phyloP scores from a whole-genome alignment of 2,329 filamentous ascomycete species.

The Penicillium rolfsii region DNA sequence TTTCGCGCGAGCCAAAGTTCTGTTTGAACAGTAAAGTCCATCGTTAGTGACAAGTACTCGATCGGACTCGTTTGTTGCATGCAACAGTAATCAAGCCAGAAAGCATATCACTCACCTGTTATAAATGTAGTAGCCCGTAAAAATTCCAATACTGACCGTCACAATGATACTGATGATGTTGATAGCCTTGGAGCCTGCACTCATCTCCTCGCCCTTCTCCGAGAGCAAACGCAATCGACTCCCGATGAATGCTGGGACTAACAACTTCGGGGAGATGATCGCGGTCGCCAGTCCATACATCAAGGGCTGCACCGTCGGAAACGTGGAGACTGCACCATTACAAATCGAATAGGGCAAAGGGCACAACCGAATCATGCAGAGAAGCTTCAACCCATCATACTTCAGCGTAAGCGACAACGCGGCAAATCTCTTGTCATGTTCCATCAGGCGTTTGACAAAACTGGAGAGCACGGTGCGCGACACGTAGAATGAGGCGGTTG shows the following conservation, averaged over 20 bases:
- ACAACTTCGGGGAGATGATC: constrained; percentile 79
- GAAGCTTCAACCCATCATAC: constrained; percentile 82
- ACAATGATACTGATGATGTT: constrained; percentile 82
- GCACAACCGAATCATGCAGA: constrained; percentile 90
- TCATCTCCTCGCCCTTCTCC: constrained; percentile 84
- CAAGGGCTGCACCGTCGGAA: constrained; percentile 78
- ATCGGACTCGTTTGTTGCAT: neutral
- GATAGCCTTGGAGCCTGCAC: constrained; percentile 72
- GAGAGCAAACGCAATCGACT: constrained; percentile 78
- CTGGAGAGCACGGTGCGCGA: constrained; percentile 76
- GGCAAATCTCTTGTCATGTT: constrained; percentile 81
- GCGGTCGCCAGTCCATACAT: constrained; percentile 82
- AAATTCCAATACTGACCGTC: constrained; percentile 70
- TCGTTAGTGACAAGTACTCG: constrained; percentile 4
- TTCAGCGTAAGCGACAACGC: constrained; percentile 86
- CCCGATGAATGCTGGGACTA: constrained; percentile 92
- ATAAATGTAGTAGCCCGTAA: constrained; percentile 85
- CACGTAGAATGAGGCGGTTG: constrained; percentile 76
- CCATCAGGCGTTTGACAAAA: constrained; percentile 80
- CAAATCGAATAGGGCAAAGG: constrained; percentile 90
- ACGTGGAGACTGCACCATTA: constrained; percentile 92
- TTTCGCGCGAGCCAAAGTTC: constrained; percentile 53
- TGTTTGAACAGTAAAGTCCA: constrained; percentile 23
- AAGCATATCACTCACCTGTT: constrained; percentile 50
- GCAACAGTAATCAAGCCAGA: neutral